Evolutionary conservation across 2,329 filamentous ascomycete species (phyloP).

Genomic region (Arthrobotrys megalospora): DNA sequence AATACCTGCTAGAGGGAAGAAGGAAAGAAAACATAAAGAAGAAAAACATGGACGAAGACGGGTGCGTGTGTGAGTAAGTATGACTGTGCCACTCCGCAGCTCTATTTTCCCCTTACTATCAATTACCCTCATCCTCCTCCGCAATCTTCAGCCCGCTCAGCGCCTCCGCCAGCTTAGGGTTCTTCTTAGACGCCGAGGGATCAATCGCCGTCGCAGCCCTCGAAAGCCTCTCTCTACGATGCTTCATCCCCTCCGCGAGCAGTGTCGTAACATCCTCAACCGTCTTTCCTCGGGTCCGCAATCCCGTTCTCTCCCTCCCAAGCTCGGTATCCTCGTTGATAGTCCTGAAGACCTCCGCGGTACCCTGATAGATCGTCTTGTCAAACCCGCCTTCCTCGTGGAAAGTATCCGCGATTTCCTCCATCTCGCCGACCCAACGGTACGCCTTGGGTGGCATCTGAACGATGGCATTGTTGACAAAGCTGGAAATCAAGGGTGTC

Average conservation of each 20-base stretch:
- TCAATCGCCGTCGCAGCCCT: constrained; percentile 45
- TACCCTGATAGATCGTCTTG: constrained; percentile 48
- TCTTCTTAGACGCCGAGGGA: constrained; percentile 17
- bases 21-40: constrained; percentile 2
- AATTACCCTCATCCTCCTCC: constrained; percentile 33
- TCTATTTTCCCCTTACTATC: constrained; percentile 25
- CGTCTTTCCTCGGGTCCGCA: constrained; percentile 55
- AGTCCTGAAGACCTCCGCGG: constrained; percentile 57
- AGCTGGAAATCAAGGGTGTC: constrained; percentile 70
- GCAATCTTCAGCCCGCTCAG: constrained; percentile 40
- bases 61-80: background rate
- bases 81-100: constrained; percentile 29
- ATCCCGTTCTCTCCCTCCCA: constrained; percentile 54
- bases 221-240: constrained; percentile 58
- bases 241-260: constrained; percentile 59
- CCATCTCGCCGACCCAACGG: constrained; percentile 83
- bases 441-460: constrained; percentile 82
- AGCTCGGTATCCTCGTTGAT: constrained; percentile 59
- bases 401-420: constrained; percentile 79
- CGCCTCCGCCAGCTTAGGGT: constrained; percentile 43
- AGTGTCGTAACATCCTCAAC: constrained; percentile 57
- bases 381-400: constrained; percentile 73
- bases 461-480: constrained; percentile 72
- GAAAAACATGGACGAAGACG: background rate
- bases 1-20: constrained; percentile 7